Percentiles rank a stretch among this genome's conserved stretches.
Evolutionary conservation across 768 basidiomycete genomes (phyloP).

Genomic region (Mycena maculata): DNA sequence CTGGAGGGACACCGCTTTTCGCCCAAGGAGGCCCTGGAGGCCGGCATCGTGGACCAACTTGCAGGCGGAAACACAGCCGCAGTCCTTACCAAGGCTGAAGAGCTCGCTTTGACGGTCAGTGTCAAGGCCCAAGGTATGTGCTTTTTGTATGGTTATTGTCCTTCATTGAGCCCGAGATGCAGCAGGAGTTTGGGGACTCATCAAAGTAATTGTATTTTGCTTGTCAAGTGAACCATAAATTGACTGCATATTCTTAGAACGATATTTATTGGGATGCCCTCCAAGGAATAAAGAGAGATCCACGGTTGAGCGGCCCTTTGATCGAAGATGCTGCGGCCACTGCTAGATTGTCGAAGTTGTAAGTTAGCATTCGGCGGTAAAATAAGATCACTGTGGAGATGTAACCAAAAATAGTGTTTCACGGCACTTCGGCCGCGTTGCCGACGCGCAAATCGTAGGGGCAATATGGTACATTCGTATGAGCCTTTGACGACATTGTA

Average conservation of each 20-base stretch:
- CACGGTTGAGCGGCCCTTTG: conserved; percentile 46
- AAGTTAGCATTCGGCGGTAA: not conserved
- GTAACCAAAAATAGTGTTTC: no score
- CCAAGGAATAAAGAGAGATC: conserved; percentile 53
- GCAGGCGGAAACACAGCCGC: conserved; percentile 69
- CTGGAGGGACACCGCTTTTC: conserved; percentile 86
- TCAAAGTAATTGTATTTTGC: conserved; percentile 61
- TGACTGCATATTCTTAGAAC: conserved; percentile 47
- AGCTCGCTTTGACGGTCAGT: conserved; percentile 67
- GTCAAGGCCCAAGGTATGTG: conserved; percentile 54
- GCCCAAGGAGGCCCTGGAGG: conserved; percentile 72
- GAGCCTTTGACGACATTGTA: no score
- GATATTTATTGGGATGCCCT: conserved; percentile 69
- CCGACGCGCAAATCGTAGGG: no score
- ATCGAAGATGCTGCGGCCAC: conserved; percentile 65
- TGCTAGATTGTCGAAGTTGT: conserved; percentile 50
- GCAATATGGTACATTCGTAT: no score
- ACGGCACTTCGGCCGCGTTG: no score
- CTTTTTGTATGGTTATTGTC: not conserved
- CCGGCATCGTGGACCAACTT: conserved; percentile 78
- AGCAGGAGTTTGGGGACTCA: conserved; percentile 77
- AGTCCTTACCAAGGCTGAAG: conserved; percentile 72
- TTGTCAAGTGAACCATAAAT: not conserved
- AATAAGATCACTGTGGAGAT: no score
- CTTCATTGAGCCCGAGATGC: not conserved